Evolutionary conservation across 164 flowering plant genomes (phyloP).

Genomic region (Piper betle): DNA sequence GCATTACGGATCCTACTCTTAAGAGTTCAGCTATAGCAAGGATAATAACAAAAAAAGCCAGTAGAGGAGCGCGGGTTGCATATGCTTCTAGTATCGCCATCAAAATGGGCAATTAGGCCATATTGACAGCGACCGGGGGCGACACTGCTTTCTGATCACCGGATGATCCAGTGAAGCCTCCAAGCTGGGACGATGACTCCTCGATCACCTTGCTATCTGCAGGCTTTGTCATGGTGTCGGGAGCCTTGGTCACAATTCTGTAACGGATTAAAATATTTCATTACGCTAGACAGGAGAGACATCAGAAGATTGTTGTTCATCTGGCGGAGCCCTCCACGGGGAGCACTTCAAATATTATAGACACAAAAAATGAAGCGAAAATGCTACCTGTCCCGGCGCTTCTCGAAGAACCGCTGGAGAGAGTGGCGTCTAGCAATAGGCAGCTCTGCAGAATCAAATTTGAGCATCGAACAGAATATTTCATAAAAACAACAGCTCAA

Average conservation of each 20-base stretch:
- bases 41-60: too few relatives aligned
- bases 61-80: too few relatives aligned
- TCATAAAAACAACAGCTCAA: too few relatives aligned
- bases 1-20: too few relatives aligned
- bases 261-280: too few relatives aligned
- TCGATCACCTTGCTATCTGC: constrained; percentile 8
- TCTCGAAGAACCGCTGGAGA: constrained; percentile 45
- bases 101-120: neutral
- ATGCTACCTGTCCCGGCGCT: constrained; percentile 51
- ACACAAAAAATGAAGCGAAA: too few relatives aligned
- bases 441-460: constrained; percentile 15
- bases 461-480: neutral
- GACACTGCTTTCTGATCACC: constrained; percentile 12
- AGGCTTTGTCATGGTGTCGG: constrained; percentile 13
- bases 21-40: too few relatives aligned
- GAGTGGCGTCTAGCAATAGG: constrained; percentile 48
- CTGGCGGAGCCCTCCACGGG: too few relatives aligned
- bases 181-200: constrained; percentile 10
- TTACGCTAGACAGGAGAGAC: too few relatives aligned
- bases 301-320: too few relatives aligned
- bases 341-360: too few relatives aligned
- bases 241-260: constrained; percentile 33
- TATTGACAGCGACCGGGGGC: constrained; percentile 5
- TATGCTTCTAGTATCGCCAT: neutral
- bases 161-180: constrained; percentile 12